Percentiles rank a stretch among this genome's conserved stretches.
Evolutionary conservation across 129 eudicot species (phyloP).

Genomic region (Saussurea involucrata): DNA sequence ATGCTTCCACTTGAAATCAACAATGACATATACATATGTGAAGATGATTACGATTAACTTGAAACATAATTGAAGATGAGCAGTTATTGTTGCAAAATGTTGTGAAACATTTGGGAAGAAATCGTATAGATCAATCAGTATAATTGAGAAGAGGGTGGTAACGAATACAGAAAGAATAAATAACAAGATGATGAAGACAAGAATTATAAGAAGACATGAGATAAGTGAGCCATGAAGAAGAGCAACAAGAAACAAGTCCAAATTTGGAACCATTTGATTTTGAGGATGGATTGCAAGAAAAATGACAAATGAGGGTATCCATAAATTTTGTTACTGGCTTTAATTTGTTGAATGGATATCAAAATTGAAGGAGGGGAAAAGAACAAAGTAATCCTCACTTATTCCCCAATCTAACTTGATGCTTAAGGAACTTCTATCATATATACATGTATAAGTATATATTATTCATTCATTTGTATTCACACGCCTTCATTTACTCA

Average conservation of each 20-base stretch:
- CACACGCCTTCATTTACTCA: neutral
- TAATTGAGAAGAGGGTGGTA: slow-evolving; percentile 30
- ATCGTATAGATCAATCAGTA: slow-evolving; percentile 31
- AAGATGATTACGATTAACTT: slow-evolving; percentile 20
- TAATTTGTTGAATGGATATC: slow-evolving; percentile 7
- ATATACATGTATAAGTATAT: neutral
- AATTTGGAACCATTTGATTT: slow-evolving; percentile 37
- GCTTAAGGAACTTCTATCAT: neutral
- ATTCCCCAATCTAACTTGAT: slow-evolving; percentile 18
- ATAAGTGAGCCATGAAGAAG: slow-evolving; percentile 59
- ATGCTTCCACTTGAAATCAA: slow-evolving; percentile 18
- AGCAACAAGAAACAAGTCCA: slow-evolving; percentile 56
- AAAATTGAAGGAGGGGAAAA: slow-evolving; percentile 15
- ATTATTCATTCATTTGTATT: neutral
- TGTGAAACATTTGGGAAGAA: slow-evolving; percentile 14
- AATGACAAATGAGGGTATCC: neutral
- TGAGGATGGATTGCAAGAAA: neutral
- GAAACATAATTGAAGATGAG: slow-evolving; percentile 38
- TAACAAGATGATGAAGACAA: slow-evolving; percentile 34
- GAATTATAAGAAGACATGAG: slow-evolving; percentile 46
- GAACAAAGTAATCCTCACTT: slow-evolving; percentile 29
- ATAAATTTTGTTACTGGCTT: neutral
- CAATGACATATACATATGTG: slow-evolving; percentile 18
- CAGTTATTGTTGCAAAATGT: slow-evolving; percentile 2
- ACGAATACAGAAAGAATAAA: slow-evolving; percentile 33